Evolutionary conservation across 306 rosid genomes (phyloP), one percentile per base, ranked within the genome.

Genomic region (Gleditsia sinensis): DNA sequence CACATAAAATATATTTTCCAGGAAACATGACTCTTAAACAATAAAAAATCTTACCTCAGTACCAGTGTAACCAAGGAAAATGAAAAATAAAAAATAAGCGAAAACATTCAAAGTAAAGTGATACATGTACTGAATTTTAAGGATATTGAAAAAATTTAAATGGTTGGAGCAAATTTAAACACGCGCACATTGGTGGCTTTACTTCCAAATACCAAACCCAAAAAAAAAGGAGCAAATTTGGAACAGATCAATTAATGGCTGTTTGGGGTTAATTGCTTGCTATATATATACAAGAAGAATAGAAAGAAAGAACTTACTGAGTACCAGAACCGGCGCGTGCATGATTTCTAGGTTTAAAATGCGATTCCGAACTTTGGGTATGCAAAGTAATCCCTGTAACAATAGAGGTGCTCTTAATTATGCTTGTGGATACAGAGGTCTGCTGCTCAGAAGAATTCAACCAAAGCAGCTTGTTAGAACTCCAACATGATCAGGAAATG

Each of bases 241-340:
- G 2, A 30, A 60, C 50, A 6, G 27, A 39, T 12, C 46, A 10
- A 37, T 42, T 13, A 16, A 16, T 2, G 3, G 9, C 20, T 16
- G 9, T 14, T 45, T 0, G 51, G 20, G 20, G 19, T 45, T 45
- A 45, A 45, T 3, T 45, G 20, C 20, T 45, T 14, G 19, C 20
- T 45, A 45, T 20, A 12, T 14, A 45, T 16, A 45, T 16, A 45
- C 25, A 16, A n/a, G 13, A 39, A 59, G 65, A 60, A 19, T 45
- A 16, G 20, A 45, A 45, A 45, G 16, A 45, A 48, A 76, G 27
- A 72, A 50, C 82, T 77, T 67, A 82, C 85, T 77, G 49, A 45
- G 51, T 45, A 45, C 51, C 16, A 45, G 16, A 45, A 45, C 51
- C 7, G 51, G 51, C 7, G 51, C 51, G 19, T 45, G 51, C 51